These are phyloP conservation scores for Hortiboletus campestris DNA, from an alignment of 768 basidiomycete species.

Conservation along the genomic window DNA sequence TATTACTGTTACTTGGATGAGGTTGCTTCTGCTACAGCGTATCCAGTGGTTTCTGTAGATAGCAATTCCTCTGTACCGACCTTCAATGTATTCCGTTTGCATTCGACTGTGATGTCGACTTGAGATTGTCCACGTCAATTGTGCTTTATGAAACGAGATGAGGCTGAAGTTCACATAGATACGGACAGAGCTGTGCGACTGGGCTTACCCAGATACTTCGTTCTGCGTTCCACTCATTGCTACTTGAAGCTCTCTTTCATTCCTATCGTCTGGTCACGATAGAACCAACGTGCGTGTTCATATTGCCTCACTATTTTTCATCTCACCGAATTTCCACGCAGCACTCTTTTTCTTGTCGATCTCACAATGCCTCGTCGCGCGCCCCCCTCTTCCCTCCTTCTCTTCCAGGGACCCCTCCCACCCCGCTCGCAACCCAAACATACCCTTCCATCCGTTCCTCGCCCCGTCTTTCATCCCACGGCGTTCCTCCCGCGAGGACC, in stretches of 20 bases:
- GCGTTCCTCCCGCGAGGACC: constrained; percentile 24
- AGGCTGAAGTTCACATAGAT: too few species aligned
- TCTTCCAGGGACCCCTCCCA: constrained; percentile 61
- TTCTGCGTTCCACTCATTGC: neutral
- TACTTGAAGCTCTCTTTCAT: neutral
- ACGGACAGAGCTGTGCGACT: too few species aligned
- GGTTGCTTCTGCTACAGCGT: neutral
- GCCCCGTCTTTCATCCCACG: constrained; percentile 46
- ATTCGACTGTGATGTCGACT: neutral
- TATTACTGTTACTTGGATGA: neutral
- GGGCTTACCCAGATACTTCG: too few species aligned
- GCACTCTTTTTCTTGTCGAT: neutral
- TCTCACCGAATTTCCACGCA: neutral
- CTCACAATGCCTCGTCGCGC: constrained; percentile 61
- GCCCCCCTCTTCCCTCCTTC: constrained; percentile 63
- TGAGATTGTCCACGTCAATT: too few species aligned
- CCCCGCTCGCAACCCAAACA: constrained; percentile 61
- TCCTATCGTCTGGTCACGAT: neutral
- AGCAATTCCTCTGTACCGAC: constrained; percentile 2
- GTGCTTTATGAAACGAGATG: too few species aligned
- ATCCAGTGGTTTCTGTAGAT: constrained; percentile 12
- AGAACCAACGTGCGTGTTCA: neutral
- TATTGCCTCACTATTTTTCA: too few species aligned
- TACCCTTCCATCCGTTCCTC: constrained; percentile 63
- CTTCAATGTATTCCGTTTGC: constrained; percentile 12